Conservation (phyloP, 768 basidiomycete genomes). For the Epithele typhae region DNA sequence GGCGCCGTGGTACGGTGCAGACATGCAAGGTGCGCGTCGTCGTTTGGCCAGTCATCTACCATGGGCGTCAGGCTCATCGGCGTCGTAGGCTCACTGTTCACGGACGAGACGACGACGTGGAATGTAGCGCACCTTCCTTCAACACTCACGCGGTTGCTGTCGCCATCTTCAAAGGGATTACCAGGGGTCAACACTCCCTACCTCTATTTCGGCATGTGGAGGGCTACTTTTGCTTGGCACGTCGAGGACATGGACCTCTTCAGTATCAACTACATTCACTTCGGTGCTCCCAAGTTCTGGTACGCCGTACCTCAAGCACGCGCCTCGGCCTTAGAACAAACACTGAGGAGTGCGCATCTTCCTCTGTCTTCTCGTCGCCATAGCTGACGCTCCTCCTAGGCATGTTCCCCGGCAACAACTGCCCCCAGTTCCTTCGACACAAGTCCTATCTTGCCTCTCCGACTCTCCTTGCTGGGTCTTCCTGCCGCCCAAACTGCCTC, state of each 20-base stretch:
- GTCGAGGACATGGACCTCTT: constrained; percentile 99
- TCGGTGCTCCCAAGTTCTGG: constrained; percentile 97
- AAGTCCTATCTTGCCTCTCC: constrained; percentile 96
- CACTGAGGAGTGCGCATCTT: constrained; percentile 65
- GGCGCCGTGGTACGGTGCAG: constrained; percentile 97
- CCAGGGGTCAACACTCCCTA: constrained; percentile 98
- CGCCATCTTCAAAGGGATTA: constrained; percentile 60
- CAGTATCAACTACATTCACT: constrained; percentile 98
- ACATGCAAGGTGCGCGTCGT: constrained; percentile 69
- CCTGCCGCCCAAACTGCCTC: constrained; percentile 78
- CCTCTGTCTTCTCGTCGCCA: not conserved
- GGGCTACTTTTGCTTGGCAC: constrained; percentile 98
- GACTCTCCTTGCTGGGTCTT: constrained; percentile 68
- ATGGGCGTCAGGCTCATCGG: no score
- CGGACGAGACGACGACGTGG: constrained; percentile 78
- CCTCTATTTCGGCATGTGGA: constrained; percentile 99
- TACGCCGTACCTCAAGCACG: constrained; percentile 91
- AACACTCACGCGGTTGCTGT: constrained; percentile 75
- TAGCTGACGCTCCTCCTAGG: constrained; percentile 36
- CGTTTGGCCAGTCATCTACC: no score
- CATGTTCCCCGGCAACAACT: constrained; percentile 86
- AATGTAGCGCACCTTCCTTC: constrained; percentile 93
- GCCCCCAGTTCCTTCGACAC: constrained; percentile 93
- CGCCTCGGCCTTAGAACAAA: constrained; percentile 76
- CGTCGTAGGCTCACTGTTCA: constrained; percentile 62